Evolutionary conservation across 495 filamentous ascomycete species (phyloP), one percentile per base, ranked within the genome.

Genomic region (Aspergillus heteromorphus): DNA sequence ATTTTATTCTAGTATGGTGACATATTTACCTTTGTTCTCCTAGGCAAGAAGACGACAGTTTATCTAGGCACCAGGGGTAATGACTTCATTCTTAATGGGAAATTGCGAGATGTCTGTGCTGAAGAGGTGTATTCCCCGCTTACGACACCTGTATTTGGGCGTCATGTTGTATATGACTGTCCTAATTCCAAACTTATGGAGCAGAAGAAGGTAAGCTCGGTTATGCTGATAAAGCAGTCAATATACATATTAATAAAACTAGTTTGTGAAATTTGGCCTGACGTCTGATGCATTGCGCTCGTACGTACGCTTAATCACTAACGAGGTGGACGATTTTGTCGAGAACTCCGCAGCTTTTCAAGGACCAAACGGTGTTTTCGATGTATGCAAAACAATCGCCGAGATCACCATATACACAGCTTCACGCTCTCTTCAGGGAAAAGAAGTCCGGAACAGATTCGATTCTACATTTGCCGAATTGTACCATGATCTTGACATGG

Each of bases 371-470:
- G 65, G 83, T 13, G 76, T 72, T 11, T 70, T 83, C 56, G 70
- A 85, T 48, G 73, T 85, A 2, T 68, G 75, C 42, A 77, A 73
- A 53, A 70, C 73, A 47, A 80, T 86, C 68, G 73, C 79, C 14
- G 81, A 85, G 58, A 76, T 86, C 48, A 84, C 81, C 34, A 83
- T 85, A 54, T 86, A 80, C 60, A 86, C 81, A n/a, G 83, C 83
- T 14, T 84, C 83, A 13, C 80, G 81, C 48, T 81, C 80, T 18
- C 74, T 86, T 1, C 83, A 86, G 63, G 83, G 83, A 56, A 78
- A 82, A 62, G 83, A 86, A 64, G 83, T 86, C 21, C 83, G 83
- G 17, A 73, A 73, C 45, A 75, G 68, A 31, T 83, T 86, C 60
- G 79, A 85, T 60, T 79, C 82, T 4, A 78, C 73, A 6, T 84